Conservation (phyloP, 2,329 filamentous ascomycete genomes). For the Chaetomium sp. region DNA sequence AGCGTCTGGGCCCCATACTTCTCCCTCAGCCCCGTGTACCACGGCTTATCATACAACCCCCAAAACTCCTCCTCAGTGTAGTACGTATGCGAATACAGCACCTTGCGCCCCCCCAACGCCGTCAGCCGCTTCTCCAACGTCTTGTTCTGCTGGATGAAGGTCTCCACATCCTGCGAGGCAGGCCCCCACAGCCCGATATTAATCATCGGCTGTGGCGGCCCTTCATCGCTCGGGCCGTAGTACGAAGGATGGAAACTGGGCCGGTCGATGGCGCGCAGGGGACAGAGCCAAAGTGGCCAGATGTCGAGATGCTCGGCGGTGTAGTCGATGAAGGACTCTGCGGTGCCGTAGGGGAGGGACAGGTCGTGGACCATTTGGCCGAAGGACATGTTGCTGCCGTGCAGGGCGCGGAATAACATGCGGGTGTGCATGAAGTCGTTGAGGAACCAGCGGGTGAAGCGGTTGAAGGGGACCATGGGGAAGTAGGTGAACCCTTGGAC, state of each 20-base stretch:
- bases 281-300: constrained; percentile 9
- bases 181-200: constrained; percentile 1
- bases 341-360: neutral
- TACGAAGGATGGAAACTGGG: neutral
- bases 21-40: neutral
- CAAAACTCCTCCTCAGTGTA: constrained; percentile 5
- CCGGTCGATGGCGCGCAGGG: neutral
- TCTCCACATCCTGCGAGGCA: neutral
- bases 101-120: constrained; percentile 1
- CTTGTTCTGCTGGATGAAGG: neutral
- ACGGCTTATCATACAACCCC: neutral
- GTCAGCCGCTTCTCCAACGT: neutral
- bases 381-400: neutral
- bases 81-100: constrained; percentile 1
- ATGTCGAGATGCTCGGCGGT: neutral
- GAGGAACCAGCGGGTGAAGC: constrained; percentile 5
- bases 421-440: constrained; percentile 9
- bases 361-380: constrained; percentile 1
- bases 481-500: neutral
- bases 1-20: neutral
- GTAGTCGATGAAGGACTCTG: neutral
- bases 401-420: constrained; percentile 4
- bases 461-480: neutral
- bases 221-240: neutral
- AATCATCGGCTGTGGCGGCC: neutral